Conservation (phyloP, 306 rosid genomes). For the Inga leiocalycina region DNA sequence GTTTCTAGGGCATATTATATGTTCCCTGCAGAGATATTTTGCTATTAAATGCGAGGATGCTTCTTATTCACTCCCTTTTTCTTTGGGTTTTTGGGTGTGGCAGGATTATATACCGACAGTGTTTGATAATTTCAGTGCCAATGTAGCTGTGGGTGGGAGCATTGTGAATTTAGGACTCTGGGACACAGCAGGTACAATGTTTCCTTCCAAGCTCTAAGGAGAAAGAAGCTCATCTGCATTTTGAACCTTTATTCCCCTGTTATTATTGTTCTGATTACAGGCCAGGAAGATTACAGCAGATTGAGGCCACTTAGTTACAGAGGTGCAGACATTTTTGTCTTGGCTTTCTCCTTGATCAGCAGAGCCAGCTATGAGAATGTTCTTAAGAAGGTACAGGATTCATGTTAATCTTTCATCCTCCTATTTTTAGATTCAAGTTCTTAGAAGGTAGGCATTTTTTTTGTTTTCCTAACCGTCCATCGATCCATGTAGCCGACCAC, state of each 20-base stretch:
- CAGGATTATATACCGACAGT: conserved; percentile 97
- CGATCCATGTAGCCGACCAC: not conserved
- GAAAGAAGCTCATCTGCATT: not conserved
- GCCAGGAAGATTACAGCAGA: conserved; percentile 98
- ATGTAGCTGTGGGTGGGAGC: conserved; percentile 94
- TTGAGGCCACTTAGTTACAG: conserved; percentile 97
- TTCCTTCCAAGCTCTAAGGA: not conserved
- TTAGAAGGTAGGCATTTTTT: conserved; percentile 17
- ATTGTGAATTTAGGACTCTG: conserved; percentile 92
- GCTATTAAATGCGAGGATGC: not conserved
- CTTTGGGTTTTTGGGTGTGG: not conserved
- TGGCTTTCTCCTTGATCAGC: conserved; percentile 90
- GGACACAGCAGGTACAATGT: conserved; percentile 92
- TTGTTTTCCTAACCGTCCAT: not conserved
- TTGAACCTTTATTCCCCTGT: conserved; percentile 10
- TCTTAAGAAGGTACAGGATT: conserved; percentile 74
- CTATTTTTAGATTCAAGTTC: conserved; percentile 36
- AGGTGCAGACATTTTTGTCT: conserved; percentile 93
- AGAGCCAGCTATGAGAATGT: conserved; percentile 95
- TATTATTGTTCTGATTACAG: conserved; percentile 41
- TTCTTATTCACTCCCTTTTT: conserved; percentile 10
- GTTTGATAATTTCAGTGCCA: conserved; percentile 96
- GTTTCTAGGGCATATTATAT: not conserved
- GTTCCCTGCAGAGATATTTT: conserved; percentile 7
- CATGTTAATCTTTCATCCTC: conserved; percentile 5